Percentiles rank a stretch among this genome's conserved stretches.
Evolutionary conservation across 495 filamentous ascomycete species (phyloP).

Genomic region (Hypoxylon lenormandii): DNA sequence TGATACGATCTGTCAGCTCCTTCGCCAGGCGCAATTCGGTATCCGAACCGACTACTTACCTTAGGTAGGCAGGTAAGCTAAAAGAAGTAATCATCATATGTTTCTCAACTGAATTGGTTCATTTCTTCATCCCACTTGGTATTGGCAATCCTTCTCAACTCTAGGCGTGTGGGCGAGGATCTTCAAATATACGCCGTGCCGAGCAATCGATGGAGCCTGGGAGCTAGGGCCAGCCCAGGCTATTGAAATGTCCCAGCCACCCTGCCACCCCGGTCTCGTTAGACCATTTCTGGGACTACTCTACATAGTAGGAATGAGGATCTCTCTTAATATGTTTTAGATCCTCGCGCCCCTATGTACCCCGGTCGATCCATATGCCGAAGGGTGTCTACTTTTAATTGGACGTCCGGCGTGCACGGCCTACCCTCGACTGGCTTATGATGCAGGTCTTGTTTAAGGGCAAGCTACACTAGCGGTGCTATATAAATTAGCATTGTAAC

Average conservation of each 20-base stretch:
- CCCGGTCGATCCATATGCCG: slow-evolving; percentile 1
- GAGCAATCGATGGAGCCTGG: not conserved
- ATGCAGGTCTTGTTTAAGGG: not conserved
- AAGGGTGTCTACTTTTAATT: slow-evolving; percentile 1
- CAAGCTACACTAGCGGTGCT: slow-evolving; percentile 3
- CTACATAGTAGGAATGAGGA: slow-evolving; percentile 19
- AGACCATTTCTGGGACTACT: not conserved
- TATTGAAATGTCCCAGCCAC: slow-evolving; percentile 4
- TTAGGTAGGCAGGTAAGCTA: too few species aligned
- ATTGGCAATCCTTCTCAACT: not conserved
- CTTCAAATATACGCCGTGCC: not conserved
- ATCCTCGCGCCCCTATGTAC: slow-evolving; percentile 5
- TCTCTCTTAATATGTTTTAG: slow-evolving; percentile 15
- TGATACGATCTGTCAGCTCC: not conserved
- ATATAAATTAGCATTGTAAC: not conserved
- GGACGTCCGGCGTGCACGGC: not conserved
- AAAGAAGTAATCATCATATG: not conserved
- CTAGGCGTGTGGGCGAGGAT: not conserved
- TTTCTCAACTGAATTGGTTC: not conserved
- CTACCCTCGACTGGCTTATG: not conserved
- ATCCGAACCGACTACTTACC: not conserved
- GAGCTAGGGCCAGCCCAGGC: not conserved
- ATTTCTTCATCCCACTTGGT: not conserved
- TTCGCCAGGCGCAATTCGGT: not conserved
- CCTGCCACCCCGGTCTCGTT: not conserved